A percentile compares a stretch with the other conserved stretches of the same genome.
Evolutionary conservation across 2,329 filamentous ascomycete genomes (phyloP).

Genomic region (Ascochyta pisi): DNA sequence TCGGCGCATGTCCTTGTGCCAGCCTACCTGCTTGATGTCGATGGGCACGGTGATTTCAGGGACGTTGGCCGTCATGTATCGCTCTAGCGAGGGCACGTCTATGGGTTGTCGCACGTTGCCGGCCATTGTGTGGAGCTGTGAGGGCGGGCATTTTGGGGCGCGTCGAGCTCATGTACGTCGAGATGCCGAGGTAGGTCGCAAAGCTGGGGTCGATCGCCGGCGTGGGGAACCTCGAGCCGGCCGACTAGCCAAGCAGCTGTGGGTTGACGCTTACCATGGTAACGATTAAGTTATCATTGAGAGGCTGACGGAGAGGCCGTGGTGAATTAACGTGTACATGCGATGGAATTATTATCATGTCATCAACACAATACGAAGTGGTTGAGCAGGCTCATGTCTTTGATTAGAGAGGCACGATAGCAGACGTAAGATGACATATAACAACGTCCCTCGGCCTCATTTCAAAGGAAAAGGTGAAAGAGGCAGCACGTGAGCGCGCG

Average conservation of each 20-base stretch:
- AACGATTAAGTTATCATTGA: too few species aligned
- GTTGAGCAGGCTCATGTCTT: too few species aligned
- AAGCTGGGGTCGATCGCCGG: slow-evolving; percentile 3
- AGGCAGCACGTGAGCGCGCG: slow-evolving; percentile 13
- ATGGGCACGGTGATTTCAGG: slow-evolving; percentile 83
- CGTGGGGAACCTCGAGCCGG: slow-evolving; percentile 2
- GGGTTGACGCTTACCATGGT: too few species aligned
- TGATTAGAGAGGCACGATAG: too few species aligned
- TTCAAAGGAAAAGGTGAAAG: not conserved
- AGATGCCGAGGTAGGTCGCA: slow-evolving; percentile 14
- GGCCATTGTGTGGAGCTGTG: slow-evolving; percentile 66
- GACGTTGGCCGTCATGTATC: slow-evolving; percentile 79
- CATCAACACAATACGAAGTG: too few species aligned
- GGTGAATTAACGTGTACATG: too few species aligned
- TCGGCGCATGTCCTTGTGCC: not conserved
- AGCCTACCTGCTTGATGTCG: slow-evolving; percentile 81
- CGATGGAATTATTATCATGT: too few species aligned
- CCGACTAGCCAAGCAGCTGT: too few species aligned
- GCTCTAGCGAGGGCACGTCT: slow-evolving; percentile 78
- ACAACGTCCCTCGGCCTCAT: too few species aligned
- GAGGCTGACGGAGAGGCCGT: too few species aligned
- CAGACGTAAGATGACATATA: too few species aligned
- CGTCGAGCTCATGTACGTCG: slow-evolving; percentile 9
- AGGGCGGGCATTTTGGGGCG: slow-evolving; percentile 23
- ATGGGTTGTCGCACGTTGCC: slow-evolving; percentile 90